Evolutionary conservation across 495 filamentous ascomycete genomes (phyloP).

Genomic region (Halenospora varia): DNA sequence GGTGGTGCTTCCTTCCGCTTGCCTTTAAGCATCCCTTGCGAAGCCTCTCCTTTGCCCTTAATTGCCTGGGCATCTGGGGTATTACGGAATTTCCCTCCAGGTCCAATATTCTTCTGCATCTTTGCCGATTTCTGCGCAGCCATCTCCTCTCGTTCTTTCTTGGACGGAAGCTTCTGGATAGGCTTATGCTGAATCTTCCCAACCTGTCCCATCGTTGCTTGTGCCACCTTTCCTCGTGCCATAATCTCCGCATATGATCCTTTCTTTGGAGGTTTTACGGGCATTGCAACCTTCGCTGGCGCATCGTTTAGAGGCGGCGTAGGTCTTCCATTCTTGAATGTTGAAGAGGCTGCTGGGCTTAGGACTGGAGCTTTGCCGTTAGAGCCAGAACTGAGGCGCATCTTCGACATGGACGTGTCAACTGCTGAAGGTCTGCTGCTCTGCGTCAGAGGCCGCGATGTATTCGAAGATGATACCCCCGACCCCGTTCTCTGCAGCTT

Average conservation of each 20-base stretch:
- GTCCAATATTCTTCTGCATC: conserved; percentile 21
- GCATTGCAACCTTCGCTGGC: conserved; percentile 5
- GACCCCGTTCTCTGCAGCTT: conserved; percentile 23
- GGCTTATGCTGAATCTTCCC: conserved; percentile 54
- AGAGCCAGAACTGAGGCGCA: conserved; percentile 19
- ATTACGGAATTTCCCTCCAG: conserved; percentile 22
- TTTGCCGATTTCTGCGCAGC: conserved; percentile 30
- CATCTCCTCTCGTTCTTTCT: conserved; percentile 42
- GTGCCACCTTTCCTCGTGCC: conserved; percentile 55
- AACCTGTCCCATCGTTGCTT: conserved; percentile 40
- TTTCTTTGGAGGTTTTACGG: conserved; percentile 48
- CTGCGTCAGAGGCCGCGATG: conserved; percentile 23
- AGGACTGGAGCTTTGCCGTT: conserved; percentile 9
- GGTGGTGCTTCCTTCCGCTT: conserved; percentile 17
- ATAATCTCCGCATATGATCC: conserved; percentile 66
- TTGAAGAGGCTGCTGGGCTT: conserved; percentile 1
- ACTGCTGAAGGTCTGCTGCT: conserved; percentile 24
- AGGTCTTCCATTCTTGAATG: conserved; percentile 21
- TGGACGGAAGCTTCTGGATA: conserved; percentile 38
- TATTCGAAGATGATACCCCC: conserved; percentile 22
- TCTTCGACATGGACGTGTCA: conserved; percentile 26
- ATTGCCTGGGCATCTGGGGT: conserved; percentile 4
- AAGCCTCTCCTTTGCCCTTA: conserved; percentile 18
- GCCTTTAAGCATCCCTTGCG: background rate
- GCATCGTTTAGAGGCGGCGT: conserved; percentile 15